Evolutionary conservation across 805 yeast genomes (phyloP), one percentile per base, ranked within the genome.

Genomic region (Isabelozyma pseudorhagii): DNA sequence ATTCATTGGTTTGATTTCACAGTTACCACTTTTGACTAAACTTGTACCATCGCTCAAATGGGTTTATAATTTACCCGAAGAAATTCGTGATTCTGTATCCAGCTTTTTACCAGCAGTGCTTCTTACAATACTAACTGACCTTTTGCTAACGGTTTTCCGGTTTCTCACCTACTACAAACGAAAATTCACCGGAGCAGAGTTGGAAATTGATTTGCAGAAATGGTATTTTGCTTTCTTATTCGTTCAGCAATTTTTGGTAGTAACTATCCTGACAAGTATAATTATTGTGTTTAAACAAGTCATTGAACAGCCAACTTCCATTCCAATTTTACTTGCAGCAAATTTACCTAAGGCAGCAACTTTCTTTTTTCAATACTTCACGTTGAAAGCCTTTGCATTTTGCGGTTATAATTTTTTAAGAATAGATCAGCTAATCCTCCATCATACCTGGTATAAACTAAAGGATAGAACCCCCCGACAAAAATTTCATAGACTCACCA

Each of bases 261-360:
- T 91, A 2, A 87, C 96, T 0, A 79, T 91, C 38, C 89, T 96
- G 57, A 85, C 94, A 0, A 92, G 96, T 27, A 66, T 88, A 3
- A 79, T 86, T 1, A 82, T 80, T 7, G 74, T 89, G 0, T 64
- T 86, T 42, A 82, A 83, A 53, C 83, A 80, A 49, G 67, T 86
- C 5, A 65, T 88, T 6, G 82, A 80, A 51, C 84, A 80, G 55
- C 97, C 97, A 1, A 81, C 84, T 0, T 81, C 89, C 0, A 79
- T 88, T 10, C 90, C 94, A 0, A 73, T 81, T 5, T 65, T 89
- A 47, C 72, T 90, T 21, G 96, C 96, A 0, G 77, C 79, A 11
- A 88, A 90, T 57, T 73, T 92, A 36, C 97, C 97, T 0, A 87
- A 87, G 60, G 87, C 96, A 21, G 85, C 97, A 1, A 88, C 85